Evolutionary conservation across 1,139 yeast species (phyloP).

Genomic region (Kodamaea sp.): DNA sequence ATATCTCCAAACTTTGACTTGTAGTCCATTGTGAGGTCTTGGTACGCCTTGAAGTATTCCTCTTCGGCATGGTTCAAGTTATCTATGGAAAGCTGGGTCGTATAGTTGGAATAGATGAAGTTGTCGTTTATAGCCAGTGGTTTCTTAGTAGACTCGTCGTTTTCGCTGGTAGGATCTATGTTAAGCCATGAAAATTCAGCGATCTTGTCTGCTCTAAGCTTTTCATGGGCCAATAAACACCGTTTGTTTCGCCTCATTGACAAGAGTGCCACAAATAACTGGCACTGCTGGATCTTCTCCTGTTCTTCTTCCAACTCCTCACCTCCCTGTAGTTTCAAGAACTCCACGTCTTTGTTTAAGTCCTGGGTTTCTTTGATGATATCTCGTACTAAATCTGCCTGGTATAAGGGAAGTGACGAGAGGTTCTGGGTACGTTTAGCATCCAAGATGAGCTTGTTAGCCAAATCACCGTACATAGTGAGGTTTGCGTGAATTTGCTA

Average conservation of each 20-base stretch:
- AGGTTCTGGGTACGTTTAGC: conserved; percentile 76
- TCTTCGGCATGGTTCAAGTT: conserved; percentile 78
- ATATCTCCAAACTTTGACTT: conserved; percentile 80
- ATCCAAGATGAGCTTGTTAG: conserved; percentile 77
- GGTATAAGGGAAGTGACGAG: conserved; percentile 70
- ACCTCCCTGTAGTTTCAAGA: conserved; percentile 28
- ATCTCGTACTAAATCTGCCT: conserved; percentile 71
- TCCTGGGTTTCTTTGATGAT: conserved; percentile 61
- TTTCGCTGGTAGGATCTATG: conserved; percentile 37
- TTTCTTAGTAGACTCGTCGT: conserved; percentile 3
- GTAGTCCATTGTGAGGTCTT: conserved; percentile 69
- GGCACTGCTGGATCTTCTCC: conserved; percentile 61
- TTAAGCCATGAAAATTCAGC: conserved; percentile 73
- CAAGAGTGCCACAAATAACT: conserved; percentile 75
- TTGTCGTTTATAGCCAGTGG: conserved; percentile 11
- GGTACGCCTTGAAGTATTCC: conserved; percentile 72
- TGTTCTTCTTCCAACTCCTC: conserved; percentile 32
- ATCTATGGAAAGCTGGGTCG: conserved; percentile 38
- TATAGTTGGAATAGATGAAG: conserved; percentile 23
- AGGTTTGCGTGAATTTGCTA: no score
- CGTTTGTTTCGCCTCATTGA: conserved; percentile 87
- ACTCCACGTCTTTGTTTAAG: conserved; percentile 53
- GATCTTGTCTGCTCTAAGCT: conserved; percentile 65
- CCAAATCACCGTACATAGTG: conserved; percentile 85
- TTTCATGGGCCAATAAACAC: conserved; percentile 82